These are phyloP conservation scores for Pestalotiopsis sp. DNA, from an alignment of 2,329 filamentous ascomycete species.

Conservation along the genomic window DNA sequence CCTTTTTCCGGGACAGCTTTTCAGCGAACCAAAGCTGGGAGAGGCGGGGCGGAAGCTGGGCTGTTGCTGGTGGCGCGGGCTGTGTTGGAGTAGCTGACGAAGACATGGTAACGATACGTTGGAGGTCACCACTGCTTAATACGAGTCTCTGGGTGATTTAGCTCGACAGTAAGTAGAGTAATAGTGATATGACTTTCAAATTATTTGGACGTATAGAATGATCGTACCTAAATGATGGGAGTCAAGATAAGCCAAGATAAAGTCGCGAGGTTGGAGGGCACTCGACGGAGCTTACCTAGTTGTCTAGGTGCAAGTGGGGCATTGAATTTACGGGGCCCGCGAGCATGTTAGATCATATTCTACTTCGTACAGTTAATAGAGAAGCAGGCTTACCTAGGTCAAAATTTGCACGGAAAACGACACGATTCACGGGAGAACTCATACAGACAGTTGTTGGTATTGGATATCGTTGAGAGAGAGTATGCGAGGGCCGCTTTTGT, in stretches of 20 bases:
- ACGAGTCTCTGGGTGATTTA: too few relatives aligned
- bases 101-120: neutral
- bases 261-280: neutral
- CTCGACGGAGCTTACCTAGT: neutral
- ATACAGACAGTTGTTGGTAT: too few relatives aligned
- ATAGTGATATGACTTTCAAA: neutral
- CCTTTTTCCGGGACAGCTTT: constrained; percentile 12
- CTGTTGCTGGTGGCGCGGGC: neutral
- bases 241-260: neutral
- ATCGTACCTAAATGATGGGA: neutral
- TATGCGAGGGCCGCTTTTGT: too few relatives aligned
- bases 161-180: neutral
- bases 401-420: too few relatives aligned
- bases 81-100: neutral
- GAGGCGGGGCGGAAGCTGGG: constrained; percentile 8
- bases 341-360: too few relatives aligned
- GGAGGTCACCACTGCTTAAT: neutral
- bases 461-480: too few relatives aligned
- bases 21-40: constrained; percentile 12
- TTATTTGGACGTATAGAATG: neutral
- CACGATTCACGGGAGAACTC: too few relatives aligned
- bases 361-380: too few relatives aligned
- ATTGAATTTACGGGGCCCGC: neutral
- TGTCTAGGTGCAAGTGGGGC: neutral
- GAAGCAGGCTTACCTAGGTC: too few relatives aligned